Conservation (phyloP, 129 eudicot genomes). For the Flaveria sonorensis region DNA sequence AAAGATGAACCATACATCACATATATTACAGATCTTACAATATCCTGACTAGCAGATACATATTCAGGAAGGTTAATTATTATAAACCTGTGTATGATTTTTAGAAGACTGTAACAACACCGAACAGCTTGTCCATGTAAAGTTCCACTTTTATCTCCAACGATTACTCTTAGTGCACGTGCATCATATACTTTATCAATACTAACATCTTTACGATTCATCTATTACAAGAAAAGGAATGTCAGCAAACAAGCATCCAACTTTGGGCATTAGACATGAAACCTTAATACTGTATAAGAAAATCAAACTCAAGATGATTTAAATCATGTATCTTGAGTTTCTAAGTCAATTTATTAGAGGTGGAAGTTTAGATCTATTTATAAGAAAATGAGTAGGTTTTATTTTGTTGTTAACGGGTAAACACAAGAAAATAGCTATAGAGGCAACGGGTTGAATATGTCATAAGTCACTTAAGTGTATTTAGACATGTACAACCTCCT, state of each 20-base stretch:
- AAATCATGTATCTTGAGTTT: constrained; percentile 15
- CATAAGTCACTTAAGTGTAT: not conserved
- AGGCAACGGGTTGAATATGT: not conserved
- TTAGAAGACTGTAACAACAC: constrained; percentile 84
- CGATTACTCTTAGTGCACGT: constrained; percentile 87
- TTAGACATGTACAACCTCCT: not conserved
- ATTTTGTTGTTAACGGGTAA: not conserved
- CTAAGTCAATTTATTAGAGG: not conserved
- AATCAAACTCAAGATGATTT: not conserved
- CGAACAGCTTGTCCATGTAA: constrained; percentile 91
- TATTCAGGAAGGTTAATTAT: not conserved
- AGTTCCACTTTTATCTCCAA: constrained; percentile 92
- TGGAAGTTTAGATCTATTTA: not conserved
- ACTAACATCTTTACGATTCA: constrained; percentile 86
- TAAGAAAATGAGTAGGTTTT: not conserved
- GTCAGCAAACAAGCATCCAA: constrained; percentile 28
- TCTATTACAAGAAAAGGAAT: constrained; percentile 41
- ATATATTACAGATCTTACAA: not conserved
- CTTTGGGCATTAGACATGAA: constrained; percentile 1
- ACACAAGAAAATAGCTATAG: not conserved
- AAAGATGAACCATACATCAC: constrained; percentile 9
- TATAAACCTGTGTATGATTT: constrained; percentile 77
- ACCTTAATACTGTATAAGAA: constrained; percentile 16
- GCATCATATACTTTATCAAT: constrained; percentile 86
- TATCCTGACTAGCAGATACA: not conserved